Evolutionary conservation across 495 filamentous ascomycete species (phyloP).

Genomic region (Daldinia concentrica): DNA sequence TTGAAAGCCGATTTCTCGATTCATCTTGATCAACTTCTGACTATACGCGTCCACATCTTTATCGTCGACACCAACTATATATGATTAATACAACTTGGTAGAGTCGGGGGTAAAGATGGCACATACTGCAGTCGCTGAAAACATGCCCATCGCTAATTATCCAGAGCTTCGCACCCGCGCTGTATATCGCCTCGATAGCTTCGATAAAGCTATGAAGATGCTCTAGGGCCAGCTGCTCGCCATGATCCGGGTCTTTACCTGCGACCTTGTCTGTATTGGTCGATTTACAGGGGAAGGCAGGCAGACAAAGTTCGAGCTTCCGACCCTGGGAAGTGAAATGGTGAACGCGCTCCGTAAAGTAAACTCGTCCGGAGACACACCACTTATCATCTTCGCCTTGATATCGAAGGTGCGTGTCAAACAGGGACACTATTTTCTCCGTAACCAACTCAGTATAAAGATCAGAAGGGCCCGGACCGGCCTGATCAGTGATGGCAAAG

Average conservation of each 20-base stretch:
- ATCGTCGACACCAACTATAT: slow-evolving; percentile 52
- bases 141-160: slow-evolving; percentile 57
- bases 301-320: slow-evolving; percentile 42
- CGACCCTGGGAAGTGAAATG: slow-evolving; percentile 42
- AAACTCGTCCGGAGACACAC: slow-evolving; percentile 25
- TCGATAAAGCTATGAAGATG: slow-evolving; percentile 46
- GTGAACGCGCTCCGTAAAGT: slow-evolving; percentile 38
- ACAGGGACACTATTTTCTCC: slow-evolving; percentile 36
- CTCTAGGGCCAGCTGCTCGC: slow-evolving; percentile 46
- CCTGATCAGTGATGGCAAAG: slow-evolving; percentile 13
- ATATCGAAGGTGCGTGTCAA: slow-evolving; percentile 41
- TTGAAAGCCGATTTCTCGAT: slow-evolving; percentile 34
- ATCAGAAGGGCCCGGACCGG: neutral
- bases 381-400: slow-evolving; percentile 38
- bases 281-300: slow-evolving; percentile 51
- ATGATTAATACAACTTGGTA: neutral
- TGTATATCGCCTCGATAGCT: slow-evolving; percentile 46
- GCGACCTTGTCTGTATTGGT: slow-evolving; percentile 45
- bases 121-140: slow-evolving; percentile 54
- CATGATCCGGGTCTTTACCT: slow-evolving; percentile 43
- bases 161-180: slow-evolving; percentile 48
- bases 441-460: slow-evolving; percentile 5
- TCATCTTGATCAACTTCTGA: slow-evolving; percentile 46
- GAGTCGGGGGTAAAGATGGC: neutral
- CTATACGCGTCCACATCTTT: slow-evolving; percentile 50